phyloP scores from a whole-genome alignment of 257 asterid species.

The Plantago ovata region DNA sequence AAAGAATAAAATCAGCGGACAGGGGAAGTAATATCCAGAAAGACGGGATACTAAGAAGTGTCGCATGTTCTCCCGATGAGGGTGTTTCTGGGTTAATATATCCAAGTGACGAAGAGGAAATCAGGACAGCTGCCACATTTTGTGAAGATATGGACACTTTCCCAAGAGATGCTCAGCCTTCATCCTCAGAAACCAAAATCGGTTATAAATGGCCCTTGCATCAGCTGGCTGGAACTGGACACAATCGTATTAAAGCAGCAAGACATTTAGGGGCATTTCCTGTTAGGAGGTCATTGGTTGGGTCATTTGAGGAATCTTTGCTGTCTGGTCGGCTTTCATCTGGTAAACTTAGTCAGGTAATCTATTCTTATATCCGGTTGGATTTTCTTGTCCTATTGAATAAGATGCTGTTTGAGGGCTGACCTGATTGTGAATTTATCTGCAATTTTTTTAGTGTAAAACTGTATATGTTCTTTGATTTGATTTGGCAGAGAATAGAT shows the following conservation, averaged over 20 bases:
- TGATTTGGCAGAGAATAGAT: conserved; percentile 53
- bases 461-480: conserved; percentile 16
- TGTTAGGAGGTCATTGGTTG: conserved; percentile 73
- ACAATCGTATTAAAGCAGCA: conserved; percentile 29
- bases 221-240: conserved; percentile 29
- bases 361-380: conserved; percentile 13
- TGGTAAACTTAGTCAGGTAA: conserved; percentile 63
- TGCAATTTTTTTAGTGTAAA: conserved; percentile 4
- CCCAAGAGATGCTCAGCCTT: conserved; percentile 28
- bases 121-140: conserved; percentile 32
- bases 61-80: conserved; percentile 38
- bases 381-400: conserved; percentile 14
- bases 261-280: conserved; percentile 50
- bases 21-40: conserved; percentile 28
- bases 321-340: conserved; percentile 70
- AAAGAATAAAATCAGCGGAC: conserved; percentile 21
- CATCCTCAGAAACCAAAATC: conserved; percentile 33
- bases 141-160: conserved; percentile 29
- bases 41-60: conserved; percentile 26
- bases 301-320: conserved; percentile 87
- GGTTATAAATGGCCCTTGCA: conserved; percentile 40
- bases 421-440: conserved; percentile 9
- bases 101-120: conserved; percentile 41
- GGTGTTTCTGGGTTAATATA: conserved; percentile 29
- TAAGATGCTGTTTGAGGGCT: conserved; percentile 8